phyloP scores from a whole-genome alignment of 805 yeast genomes.

The Pichia membranifaciens region DNA sequence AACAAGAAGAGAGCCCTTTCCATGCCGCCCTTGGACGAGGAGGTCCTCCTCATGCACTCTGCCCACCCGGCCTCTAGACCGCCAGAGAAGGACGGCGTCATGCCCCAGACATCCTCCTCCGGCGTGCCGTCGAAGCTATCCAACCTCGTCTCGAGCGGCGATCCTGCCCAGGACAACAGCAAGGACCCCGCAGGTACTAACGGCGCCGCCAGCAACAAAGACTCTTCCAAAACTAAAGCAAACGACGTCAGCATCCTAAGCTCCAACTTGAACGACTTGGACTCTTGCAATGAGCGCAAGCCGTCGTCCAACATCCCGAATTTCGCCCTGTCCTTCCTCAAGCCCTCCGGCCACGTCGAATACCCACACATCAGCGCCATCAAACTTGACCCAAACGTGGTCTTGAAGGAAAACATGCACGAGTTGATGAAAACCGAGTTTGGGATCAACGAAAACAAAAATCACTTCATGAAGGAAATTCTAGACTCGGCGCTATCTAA shows the following conservation, averaged over 20 bases:
- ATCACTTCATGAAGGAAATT: slow-evolving; percentile 24
- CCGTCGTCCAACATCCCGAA: slow-evolving; percentile 5
- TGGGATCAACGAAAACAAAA: slow-evolving; percentile 1
- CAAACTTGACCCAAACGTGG: slow-evolving; percentile 20
- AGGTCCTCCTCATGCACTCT: too few relatives aligned
- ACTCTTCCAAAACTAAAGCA: not conserved
- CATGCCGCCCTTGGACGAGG: too few relatives aligned
- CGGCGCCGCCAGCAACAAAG: too few relatives aligned
- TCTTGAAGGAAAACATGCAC: slow-evolving; percentile 20
- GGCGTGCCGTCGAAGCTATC: too few relatives aligned
- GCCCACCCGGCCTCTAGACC: too few relatives aligned
- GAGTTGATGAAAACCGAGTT: slow-evolving; percentile 13
- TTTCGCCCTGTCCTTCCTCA: slow-evolving; percentile 10
- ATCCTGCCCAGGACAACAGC: not conserved
- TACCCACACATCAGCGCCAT: slow-evolving; percentile 23
- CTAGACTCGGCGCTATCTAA: slow-evolving; percentile 17
- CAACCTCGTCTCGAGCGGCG: too few relatives aligned
- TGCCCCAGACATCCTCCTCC: too few relatives aligned
- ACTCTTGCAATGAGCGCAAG: slow-evolving; percentile 2
- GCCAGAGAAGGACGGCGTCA: too few relatives aligned
- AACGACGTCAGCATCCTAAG: slow-evolving; percentile 4
- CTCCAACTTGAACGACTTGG: slow-evolving; percentile 6
- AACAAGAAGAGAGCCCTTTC: slow-evolving; percentile 9
- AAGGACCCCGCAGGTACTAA: too few relatives aligned
- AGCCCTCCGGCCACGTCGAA: slow-evolving; percentile 21